Evolutionary conservation across 2,329 filamentous ascomycete species (phyloP).

Genomic region (Hymenoscyphus fraxineus): DNA sequence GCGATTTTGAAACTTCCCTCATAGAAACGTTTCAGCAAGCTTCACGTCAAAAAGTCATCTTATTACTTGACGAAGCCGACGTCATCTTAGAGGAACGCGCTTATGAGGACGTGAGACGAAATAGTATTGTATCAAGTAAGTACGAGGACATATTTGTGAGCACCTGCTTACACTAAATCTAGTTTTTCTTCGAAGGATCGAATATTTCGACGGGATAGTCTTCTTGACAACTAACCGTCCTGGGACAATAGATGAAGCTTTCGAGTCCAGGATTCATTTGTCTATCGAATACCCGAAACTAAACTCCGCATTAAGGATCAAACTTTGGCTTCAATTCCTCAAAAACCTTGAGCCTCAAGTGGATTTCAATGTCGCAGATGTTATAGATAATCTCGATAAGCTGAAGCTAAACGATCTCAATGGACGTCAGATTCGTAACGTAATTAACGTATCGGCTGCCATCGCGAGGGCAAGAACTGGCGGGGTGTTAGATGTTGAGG

Average conservation of each 20-base stretch:
- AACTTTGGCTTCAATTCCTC: neutral
- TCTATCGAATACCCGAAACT: conserved; percentile 9
- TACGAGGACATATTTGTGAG: neutral
- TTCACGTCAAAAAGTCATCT: neutral
- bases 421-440: no score
- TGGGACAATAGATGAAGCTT: conserved; percentile 28
- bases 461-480: no score
- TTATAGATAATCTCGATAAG: no score
- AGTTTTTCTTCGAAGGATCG: conserved; percentile 35
- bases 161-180: conserved; percentile 15
- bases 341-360: neutral
- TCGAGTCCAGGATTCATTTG: conserved; percentile 31
- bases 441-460: no score
- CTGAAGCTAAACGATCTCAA: no score
- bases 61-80: conserved; percentile 15
- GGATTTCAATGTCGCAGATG: no score
- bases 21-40: neutral
- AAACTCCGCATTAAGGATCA: neutral
- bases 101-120: conserved; percentile 8
- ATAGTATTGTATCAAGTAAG: conserved; percentile 12
- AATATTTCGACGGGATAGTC: conserved; percentile 37
- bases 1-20: neutral
- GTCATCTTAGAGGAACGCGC: conserved; percentile 8
- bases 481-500: no score
- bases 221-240: conserved; percentile 37